Evolutionary conservation across 495 filamentous ascomycete genomes (phyloP), one percentile per base, ranked within the genome.

Genomic region (Hypoxylon perforatum): DNA sequence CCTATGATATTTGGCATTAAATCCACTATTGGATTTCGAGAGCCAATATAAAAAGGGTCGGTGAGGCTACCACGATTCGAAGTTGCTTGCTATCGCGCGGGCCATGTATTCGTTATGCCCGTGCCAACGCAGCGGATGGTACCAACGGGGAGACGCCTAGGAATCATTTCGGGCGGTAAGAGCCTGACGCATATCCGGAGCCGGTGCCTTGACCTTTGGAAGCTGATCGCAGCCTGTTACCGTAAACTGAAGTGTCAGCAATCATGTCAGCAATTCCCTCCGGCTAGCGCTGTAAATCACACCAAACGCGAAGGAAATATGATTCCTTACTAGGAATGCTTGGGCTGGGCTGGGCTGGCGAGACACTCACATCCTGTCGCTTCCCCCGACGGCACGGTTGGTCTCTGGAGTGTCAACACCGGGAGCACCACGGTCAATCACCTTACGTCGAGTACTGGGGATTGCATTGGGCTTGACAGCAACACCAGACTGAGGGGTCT

Each of bases 361-460:
- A 86, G 85, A 86, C 86, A 96, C 95, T 97, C 92, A 99, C 95
- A 99, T 98, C 91, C 95, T 91, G 83, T 95, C 92, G 85, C 92
- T 95, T 77, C 91, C 91, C 80, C 91, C 91, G 77, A 94, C 87
- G 82, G 90, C 91, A 82, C 92, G 89, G 86, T 88, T 92, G 81
- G 91, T 90, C 76, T 95, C 91, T 73, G 90, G 88, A 77, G 88
- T 90, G 73, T 94, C 91, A 77, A 88, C 86, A 69, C 81, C 80
- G 65, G 78, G 81, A 59, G 79, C 78, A 63, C 85, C 86, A 74
- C 89, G 89, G 72, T 92, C 90, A 51, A 90, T 85, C 74, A 94
- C 89, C 83, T 92, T 92, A 81, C 93, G 91, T 77, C 93, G 88
- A 80, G 92, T 86, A 81, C 88, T 85, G 70, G 89, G 88, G 69